phyloP scores from a whole-genome alignment of 768 basidiomycete genomes.

The Amanita phalloides region DNA sequence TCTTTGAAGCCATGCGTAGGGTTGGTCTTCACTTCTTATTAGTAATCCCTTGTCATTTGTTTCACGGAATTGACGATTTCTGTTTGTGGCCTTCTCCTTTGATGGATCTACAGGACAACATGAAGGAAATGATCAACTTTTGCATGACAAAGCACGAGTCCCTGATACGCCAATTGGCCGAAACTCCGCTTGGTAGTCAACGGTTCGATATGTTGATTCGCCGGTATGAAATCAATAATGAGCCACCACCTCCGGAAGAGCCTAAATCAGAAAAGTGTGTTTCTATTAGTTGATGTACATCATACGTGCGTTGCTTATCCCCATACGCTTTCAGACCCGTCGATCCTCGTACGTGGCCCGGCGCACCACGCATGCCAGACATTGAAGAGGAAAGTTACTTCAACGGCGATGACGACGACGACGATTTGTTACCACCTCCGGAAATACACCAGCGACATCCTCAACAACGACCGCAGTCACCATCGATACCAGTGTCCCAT shows the following conservation, averaged over 20 bases:
- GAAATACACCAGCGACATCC: slow-evolving; percentile 14
- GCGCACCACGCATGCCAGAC: slow-evolving; percentile 42
- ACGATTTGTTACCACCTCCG: slow-evolving; percentile 23
- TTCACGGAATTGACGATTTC: slow-evolving; percentile 1
- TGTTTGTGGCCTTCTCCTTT: slow-evolving; percentile 2
- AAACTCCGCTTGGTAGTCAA: slow-evolving; percentile 47
- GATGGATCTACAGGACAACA: slow-evolving; percentile 54
- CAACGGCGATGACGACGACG: slow-evolving; percentile 72
- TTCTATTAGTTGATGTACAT: background rate
- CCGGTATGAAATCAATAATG: slow-evolving; percentile 88
- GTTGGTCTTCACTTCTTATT: slow-evolving; percentile 30
- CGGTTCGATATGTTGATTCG: slow-evolving; percentile 66
- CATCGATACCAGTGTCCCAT: slow-evolving; percentile 23
- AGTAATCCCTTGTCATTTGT: slow-evolving; percentile 3
- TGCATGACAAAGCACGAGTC: slow-evolving; percentile 72
- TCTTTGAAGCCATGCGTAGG: slow-evolving; percentile 84
- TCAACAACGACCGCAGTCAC: slow-evolving; percentile 26
- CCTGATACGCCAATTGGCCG: slow-evolving; percentile 51
- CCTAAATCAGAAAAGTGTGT: slow-evolving; percentile 41
- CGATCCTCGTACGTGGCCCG: slow-evolving; percentile 32
- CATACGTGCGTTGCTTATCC: slow-evolving; percentile 3
- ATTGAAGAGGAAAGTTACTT: slow-evolving; percentile 91
- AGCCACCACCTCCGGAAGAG: slow-evolving; percentile 50
- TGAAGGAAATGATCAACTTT: slow-evolving; percentile 75
- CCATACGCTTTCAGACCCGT: slow-evolving; percentile 20